Conservation (phyloP, 257 asterid species). For the Solanum bulbocastanum region DNA sequence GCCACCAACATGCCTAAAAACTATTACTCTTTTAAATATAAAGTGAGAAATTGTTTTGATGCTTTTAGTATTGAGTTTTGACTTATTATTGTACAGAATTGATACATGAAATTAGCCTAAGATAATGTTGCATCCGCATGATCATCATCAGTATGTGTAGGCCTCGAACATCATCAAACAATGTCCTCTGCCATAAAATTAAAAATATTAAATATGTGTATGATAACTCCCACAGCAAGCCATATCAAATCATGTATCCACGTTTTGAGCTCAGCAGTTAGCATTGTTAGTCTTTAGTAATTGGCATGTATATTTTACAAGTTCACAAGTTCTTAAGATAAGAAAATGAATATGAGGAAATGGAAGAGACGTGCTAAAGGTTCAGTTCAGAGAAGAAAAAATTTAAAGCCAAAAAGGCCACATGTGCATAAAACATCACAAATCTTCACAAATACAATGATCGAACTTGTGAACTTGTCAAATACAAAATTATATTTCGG, state of each 20-base stretch:
- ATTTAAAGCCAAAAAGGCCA: too few relatives aligned
- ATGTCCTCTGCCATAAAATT: constrained; percentile 21
- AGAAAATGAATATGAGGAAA: not conserved
- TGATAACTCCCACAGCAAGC: constrained; percentile 14
- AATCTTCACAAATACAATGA: too few relatives aligned
- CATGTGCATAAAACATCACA: too few relatives aligned
- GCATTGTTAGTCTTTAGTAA: not conserved
- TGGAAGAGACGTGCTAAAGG: too few relatives aligned
- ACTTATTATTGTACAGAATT: not conserved
- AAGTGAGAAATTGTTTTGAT: too few relatives aligned
- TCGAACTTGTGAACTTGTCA: too few relatives aligned
- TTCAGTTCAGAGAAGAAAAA: too few relatives aligned
- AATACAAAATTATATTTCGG: too few relatives aligned
- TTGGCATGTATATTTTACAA: not conserved
- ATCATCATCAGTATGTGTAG: not conserved
- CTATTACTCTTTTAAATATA: too few relatives aligned
- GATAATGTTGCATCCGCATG: not conserved
- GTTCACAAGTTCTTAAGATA: not conserved
- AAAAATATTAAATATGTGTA: constrained; percentile 3
- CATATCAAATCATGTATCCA: constrained; percentile 22
- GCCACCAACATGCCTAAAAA: too few relatives aligned
- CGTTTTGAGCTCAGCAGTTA: constrained; percentile 10
- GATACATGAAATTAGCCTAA: not conserved
- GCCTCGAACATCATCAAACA: not conserved
- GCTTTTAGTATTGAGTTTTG: too few relatives aligned